Evolutionary conservation across 352 stramenopile genomes (phyloP).

Genomic region (Globisporangium emineosum): DNA sequence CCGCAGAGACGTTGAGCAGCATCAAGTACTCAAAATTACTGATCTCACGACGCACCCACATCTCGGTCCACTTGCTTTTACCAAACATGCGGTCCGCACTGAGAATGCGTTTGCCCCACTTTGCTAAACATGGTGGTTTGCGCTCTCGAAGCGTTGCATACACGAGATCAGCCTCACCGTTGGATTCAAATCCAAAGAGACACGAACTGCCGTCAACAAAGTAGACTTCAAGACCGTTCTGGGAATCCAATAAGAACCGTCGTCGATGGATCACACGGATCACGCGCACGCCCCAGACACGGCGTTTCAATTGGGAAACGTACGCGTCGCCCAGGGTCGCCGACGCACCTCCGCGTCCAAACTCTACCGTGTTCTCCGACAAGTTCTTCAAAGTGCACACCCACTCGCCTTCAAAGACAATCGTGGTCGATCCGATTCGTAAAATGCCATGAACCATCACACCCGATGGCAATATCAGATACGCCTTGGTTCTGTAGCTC

Average conservation of each 20-base stretch:
- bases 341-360: constrained; percentile 11
- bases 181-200: constrained; percentile 63
- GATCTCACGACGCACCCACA: constrained; percentile 85
- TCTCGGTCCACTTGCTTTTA: constrained; percentile 85
- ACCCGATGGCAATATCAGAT: constrained; percentile 70
- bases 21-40: constrained; percentile 97
- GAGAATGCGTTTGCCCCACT: constrained; percentile 74
- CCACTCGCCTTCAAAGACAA: constrained; percentile 80
- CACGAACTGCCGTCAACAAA: constrained; percentile 85
- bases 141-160: constrained; percentile 76
- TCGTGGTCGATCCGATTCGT: constrained; percentile 63
- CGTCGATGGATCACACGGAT: constrained; percentile 78
- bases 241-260: constrained; percentile 65
- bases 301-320: constrained; percentile 64
- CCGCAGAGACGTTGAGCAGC: constrained; percentile 94
- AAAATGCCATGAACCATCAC: constrained; percentile 72
- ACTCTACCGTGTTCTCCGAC: constrained; percentile 25
- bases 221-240: constrained; percentile 80
- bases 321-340: constrained; percentile 51
- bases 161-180: constrained; percentile 70
- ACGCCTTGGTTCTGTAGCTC: constrained; percentile 73
- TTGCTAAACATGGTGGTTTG: constrained; percentile 75
- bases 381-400: constrained; percentile 66
- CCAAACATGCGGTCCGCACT: constrained; percentile 68
- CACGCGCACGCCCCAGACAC: constrained; percentile 76